Base-by-base conservation (phyloP, 805 yeast genomes). In the Pichia gijzeniarum region DNA sequence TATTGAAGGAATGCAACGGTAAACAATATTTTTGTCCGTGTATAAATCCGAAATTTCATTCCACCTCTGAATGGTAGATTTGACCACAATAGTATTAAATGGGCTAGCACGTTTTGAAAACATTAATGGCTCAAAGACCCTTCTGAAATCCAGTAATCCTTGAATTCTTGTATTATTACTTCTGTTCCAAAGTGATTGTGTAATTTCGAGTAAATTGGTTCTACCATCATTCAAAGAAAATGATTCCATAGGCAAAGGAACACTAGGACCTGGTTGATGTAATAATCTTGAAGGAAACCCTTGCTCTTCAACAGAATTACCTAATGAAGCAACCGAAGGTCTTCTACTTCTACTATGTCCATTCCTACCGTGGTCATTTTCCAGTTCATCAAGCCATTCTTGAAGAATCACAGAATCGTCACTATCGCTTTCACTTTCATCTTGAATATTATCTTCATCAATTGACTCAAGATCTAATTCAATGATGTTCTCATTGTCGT, bases 51-150 rank as follows among this genome's bases (percentile, higher is more conserved):
- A 64, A 6, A 76, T 71, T 37, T 82, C 85, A 33, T 64, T 64
- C 93, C 95, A 87, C 52, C 95, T 71, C 41, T 79, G 81, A 13
- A 67, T 62, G 0, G 93, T 80, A 2, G 63, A 54, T 38, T 58
- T 58, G 16, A 60, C 44, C 2, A 41, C 17, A 30, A 48, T 50
- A 4, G 48, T 44, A 41, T 53, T 58, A 8, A 55, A 54, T 36
- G 47, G 56, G 31, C 53, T 18, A 20, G 33, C 42, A 6, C 40
- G 43, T 27, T 44, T 47, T 2, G 41, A 21, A 28, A 46, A 44
- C 22, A 38, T 43, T 16, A 48, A 33, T 13, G 54, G 54, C 19
- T 51, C 52, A 37, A 51, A 38, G 12, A 46, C 42, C 33, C 50
- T 48, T 41, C 53, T 48, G 13, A 51, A 42, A 17, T 46, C 49